A percentile compares a stretch with the other conserved stretches of the same genome.
These are phyloP conservation scores for Yamadazyma epiphylla DNA, from an alignment of 1,139 yeast genomes.

Conservation along the genomic window DNA sequence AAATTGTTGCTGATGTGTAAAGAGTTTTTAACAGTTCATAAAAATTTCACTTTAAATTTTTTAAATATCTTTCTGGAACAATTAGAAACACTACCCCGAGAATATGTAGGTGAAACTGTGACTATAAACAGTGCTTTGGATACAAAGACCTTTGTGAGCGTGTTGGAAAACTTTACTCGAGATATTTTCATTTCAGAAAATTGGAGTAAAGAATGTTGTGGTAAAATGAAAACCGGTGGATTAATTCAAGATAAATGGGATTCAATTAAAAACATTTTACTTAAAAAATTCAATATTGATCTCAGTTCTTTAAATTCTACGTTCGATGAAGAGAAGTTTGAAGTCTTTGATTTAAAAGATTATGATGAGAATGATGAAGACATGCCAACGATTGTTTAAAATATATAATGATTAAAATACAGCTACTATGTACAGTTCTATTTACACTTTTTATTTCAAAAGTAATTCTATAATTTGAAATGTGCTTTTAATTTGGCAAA, in stretches of 20 bases:
- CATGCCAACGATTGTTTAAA: conserved; percentile 21
- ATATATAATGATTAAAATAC: background rate
- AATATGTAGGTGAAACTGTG: conserved; percentile 19
- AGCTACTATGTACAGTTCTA: background rate
- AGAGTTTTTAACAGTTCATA: conserved; percentile 9
- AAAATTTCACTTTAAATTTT: conserved; percentile 13
- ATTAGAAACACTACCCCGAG: conserved; percentile 19
- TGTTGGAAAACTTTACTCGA: conserved; percentile 18
- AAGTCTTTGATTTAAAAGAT: conserved; percentile 18
- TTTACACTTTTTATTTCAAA: too few relatives aligned
- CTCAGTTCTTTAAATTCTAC: conserved; percentile 7
- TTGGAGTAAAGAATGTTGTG: conserved; percentile 16
- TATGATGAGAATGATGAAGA: conserved; percentile 27
- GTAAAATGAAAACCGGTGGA: conserved; percentile 19
- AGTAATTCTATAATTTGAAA: background rate
- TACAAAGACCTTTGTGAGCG: conserved; percentile 11
- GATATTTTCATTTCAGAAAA: conserved; percentile 13
- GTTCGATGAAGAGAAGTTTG: conserved; percentile 18
- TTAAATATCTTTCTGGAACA: conserved; percentile 15
- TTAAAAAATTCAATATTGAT: conserved; percentile 16
- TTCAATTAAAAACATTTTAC: conserved; percentile 6
- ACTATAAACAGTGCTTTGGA: conserved; percentile 16
- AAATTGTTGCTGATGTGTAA: conserved; percentile 21
- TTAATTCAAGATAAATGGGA: conserved; percentile 18
- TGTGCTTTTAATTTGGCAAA: conserved; percentile 3